A percentile compares a stretch with the other conserved stretches of the same genome.
Conservation (phyloP, 495 filamentous ascomycete genomes). For the Aspergillus wentii region DNA sequence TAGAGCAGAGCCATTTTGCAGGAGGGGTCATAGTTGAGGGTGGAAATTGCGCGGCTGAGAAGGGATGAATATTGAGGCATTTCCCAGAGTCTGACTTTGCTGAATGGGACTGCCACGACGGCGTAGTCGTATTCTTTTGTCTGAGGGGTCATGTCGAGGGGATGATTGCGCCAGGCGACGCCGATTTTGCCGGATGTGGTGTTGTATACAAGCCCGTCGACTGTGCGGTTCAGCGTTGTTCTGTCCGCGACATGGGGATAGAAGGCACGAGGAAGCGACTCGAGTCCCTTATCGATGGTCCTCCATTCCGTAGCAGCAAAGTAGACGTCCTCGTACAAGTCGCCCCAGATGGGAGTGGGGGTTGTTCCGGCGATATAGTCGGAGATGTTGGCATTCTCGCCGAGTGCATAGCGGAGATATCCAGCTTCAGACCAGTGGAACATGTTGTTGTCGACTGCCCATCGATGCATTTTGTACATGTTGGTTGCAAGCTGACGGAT, state of each 20-base stretch:
- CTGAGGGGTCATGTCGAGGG: conserved; percentile 33
- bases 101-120: conserved; percentile 58
- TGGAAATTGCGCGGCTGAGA: conserved; percentile 55
- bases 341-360: conserved; percentile 20
- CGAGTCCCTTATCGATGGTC: conserved; percentile 62
- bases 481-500: conserved; percentile 49
- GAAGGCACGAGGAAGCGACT: conserved; percentile 57
- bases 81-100: conserved; percentile 50
- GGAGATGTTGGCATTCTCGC: conserved; percentile 48
- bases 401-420: conserved; percentile 56
- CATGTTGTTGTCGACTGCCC: conserved; percentile 21
- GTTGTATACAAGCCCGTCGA: conserved; percentile 42
- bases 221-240: conserved; percentile 47
- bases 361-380: conserved; percentile 36
- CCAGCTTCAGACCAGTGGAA: conserved; percentile 58
- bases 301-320: conserved; percentile 55
- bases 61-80: conserved; percentile 45
- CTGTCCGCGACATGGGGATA: conserved; percentile 51
- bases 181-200: conserved; percentile 36
- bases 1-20: conserved; percentile 67
- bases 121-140: conserved; percentile 59
- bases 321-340: conserved; percentile 47
- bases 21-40: conserved; percentile 49
- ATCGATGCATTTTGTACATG: conserved; percentile 59
- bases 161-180: conserved; percentile 43